Evolutionary conservation across 306 rosid species (phyloP), one percentile per base, ranked within the genome.

Genomic region (Quercus parvula): DNA sequence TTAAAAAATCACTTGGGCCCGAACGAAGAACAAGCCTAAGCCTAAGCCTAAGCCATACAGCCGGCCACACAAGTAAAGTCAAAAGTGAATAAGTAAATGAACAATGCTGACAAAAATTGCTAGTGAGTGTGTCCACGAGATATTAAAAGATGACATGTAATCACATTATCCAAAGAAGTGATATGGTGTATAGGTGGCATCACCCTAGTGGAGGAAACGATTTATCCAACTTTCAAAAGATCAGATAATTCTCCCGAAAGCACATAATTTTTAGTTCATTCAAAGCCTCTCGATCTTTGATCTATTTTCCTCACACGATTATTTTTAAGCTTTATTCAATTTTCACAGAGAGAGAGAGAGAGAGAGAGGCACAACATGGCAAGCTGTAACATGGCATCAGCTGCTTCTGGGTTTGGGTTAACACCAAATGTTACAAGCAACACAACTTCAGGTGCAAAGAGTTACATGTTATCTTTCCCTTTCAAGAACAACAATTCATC

Each of bases 151-250:
- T 77, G 84, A 71, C 80, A 52, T 75, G 84, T 61, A 72, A 56
- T 35, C 84, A 79, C 86, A 79, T 88, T 88, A 88, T 92, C 97
- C 92, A 81, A 49, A 78, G 71, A 75, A 81, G 62, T 5, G 77
- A 92, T 92, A 90, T 87, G 93, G 91, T 89, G 66, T 82, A 78
- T 78, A 89, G 63, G 85, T 92, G 97, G 90, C 97, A 85, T 1
- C 62, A 74, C 70, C 67, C 87, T 33, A 92, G 82, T 92, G 94
- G 97, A 81, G 75, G 90, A 63, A 88, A 73, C 73, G 90, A 90
- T 86, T 83, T 82, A 83, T 27, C 72, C 59, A 15, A 35, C 54
- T 75, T 81, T 10, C 22, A 35, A 41, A 41, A 79, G 93, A 90
- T 90, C 83, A 88, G 92, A 90, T 88, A 73, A 83, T 86, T 87